Evolutionary conservation across 352 stramenopile species (phyloP), one percentile per base, ranked within the genome.

Genomic region (Phytophthora palmivora): DNA sequence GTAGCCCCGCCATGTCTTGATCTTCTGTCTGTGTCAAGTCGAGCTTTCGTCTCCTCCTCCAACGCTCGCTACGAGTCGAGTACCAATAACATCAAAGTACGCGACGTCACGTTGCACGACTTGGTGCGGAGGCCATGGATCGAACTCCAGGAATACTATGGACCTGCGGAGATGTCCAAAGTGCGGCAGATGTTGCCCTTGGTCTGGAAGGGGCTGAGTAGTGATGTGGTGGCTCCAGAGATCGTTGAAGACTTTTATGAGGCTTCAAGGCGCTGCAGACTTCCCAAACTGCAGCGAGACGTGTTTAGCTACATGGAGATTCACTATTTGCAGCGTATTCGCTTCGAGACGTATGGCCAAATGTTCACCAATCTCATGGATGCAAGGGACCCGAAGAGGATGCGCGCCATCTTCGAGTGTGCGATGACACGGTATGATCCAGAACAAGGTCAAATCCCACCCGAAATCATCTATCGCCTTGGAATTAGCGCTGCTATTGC

Each of bases 381-480:
- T 19, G n/a, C 50, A 10, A 67, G 64, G 48, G 47, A 78, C 4
- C 21, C 32, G 2, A 22, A 68, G 19, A 46, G 37, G 21, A 78
- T 77, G 49, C 62, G 55, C 8, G 45, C 22, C 11, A 67, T 79
- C 50, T 86, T 70, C 24, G 58, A 79, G 47, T 55, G 64, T 49
- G 64, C 58, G 15, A 63, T 67, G 42, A 48, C 38, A 11, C 53
- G 63, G 24, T 82, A 70, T 47, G 55, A 77, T 56, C 54, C 42
- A 7, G 47, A 74, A 12, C 45, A 54, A 48, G 57, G 63, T 18
- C 52, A 48, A 15, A 48, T 36, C 0, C 59, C 67, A 9, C 73
- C 76, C 1, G 81, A 89, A 49, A 78, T 92, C 22, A 68, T 91
- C 45, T 88, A 87, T 37, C 79, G 79, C 53, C 77, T 83, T 37